Percentiles rank a stretch among this genome's conserved stretches.
phyloP scores from a whole-genome alignment of 2,329 filamentous ascomycete genomes.

The Calonectria honghensis region DNA sequence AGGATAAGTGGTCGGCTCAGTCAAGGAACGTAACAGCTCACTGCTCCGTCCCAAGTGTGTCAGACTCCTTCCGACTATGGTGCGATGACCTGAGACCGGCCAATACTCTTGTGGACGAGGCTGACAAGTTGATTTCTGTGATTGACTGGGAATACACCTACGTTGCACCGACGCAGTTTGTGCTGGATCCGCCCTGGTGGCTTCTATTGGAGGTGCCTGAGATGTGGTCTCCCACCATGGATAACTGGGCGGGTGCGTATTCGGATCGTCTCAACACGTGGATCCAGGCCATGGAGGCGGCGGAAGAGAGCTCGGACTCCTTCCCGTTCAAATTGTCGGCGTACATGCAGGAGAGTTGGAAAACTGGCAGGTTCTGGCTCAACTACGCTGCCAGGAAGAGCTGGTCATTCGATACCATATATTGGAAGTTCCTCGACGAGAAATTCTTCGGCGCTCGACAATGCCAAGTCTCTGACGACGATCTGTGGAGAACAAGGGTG shows the following conservation, averaged over 20 bases:
- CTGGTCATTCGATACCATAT: conserved; percentile 62
- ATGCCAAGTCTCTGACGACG: neutral
- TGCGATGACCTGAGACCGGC: conserved; percentile 59
- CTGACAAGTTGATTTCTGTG: conserved; percentile 50
- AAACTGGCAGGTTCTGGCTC: conserved; percentile 57
- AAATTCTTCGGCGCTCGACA: conserved; percentile 53
- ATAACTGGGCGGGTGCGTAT: conserved; percentile 57
- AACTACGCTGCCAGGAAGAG: conserved; percentile 61
- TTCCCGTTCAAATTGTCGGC: conserved; percentile 50
- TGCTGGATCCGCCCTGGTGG: conserved; percentile 62
- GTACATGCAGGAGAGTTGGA: conserved; percentile 63
- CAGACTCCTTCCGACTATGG: conserved; percentile 55
- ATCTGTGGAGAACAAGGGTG: conserved; percentile 10
- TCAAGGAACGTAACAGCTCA: conserved; percentile 32
- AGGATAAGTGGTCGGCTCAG: conserved; percentile 57
- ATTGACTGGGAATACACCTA: conserved; percentile 66
- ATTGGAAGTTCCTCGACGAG: conserved; percentile 61
- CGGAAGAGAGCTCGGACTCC: neutral
- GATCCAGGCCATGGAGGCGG: conserved; percentile 56
- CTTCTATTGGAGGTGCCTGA: conserved; percentile 59
- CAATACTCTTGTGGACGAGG: conserved; percentile 58
- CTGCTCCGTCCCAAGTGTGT: neutral
- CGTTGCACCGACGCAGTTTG: conserved; percentile 58
- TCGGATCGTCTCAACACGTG: conserved; percentile 58
- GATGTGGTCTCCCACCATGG: conserved; percentile 57